These are phyloP conservation scores for Lippia alba DNA, from an alignment of 305 asterid genomes.

Conservation along the genomic window DNA sequence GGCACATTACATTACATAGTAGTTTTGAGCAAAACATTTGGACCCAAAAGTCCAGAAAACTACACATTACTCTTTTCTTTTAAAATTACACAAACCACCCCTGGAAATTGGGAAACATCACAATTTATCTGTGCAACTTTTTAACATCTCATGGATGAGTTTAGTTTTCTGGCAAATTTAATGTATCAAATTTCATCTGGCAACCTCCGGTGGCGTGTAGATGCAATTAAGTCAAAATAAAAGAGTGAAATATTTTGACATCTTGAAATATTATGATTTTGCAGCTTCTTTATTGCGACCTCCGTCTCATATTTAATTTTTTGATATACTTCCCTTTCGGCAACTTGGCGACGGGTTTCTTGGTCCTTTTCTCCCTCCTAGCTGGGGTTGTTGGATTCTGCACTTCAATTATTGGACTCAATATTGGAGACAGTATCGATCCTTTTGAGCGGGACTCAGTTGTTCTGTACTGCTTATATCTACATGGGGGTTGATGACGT, in stretches of 20 bases:
- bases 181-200: too few species aligned
- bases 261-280: slow-evolving; percentile 6
- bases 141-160: too few species aligned
- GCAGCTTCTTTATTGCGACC: slow-evolving; percentile 70
- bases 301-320: slow-evolving; percentile 66
- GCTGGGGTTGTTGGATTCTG: slow-evolving; percentile 89
- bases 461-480: slow-evolving; percentile 70
- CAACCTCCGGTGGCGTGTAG: too few species aligned
- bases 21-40: too few species aligned
- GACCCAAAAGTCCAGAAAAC: neutral
- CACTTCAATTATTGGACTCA: slow-evolving; percentile 67
- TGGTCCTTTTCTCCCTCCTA: slow-evolving; percentile 70
- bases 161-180: too few species aligned
- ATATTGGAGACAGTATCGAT: slow-evolving; percentile 71
- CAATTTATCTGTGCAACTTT: too few species aligned
- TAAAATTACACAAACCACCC: too few species aligned
- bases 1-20: too few species aligned
- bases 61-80: neutral
- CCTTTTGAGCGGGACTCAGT: slow-evolving; percentile 77
- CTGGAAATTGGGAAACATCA: too few species aligned
- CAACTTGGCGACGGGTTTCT: slow-evolving; percentile 86
- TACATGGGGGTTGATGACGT: slow-evolving; percentile 56
- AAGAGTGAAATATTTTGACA: neutral
- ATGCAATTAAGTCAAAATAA: too few species aligned
- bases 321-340: slow-evolving; percentile 87